These are phyloP conservation scores for Paratinospora sagittata DNA, from an alignment of 164 flowering plant species.

Conservation along the genomic window DNA sequence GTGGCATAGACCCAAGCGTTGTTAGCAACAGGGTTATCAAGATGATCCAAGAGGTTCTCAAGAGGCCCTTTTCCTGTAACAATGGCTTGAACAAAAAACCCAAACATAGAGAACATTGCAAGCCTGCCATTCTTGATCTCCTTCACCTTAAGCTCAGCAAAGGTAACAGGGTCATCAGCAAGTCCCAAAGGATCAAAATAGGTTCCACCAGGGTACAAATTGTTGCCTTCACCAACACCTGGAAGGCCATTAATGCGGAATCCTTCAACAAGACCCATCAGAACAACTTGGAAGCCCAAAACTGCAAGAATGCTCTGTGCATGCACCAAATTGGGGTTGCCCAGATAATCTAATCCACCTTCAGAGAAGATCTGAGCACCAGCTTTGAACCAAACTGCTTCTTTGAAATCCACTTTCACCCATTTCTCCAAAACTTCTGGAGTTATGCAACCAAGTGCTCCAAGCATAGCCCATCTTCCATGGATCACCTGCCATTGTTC, in stretches of 20 bases:
- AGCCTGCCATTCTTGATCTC: constrained; percentile 75
- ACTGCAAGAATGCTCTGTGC: constrained; percentile 78
- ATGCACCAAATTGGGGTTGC: constrained; percentile 73
- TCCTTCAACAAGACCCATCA: constrained; percentile 72
- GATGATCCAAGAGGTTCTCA: constrained; percentile 67
- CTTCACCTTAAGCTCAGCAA: constrained; percentile 76
- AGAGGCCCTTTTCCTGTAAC: constrained; percentile 73
- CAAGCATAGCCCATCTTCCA: constrained; percentile 78
- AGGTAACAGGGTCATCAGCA: constrained; percentile 63
- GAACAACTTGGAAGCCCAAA: constrained; percentile 56
- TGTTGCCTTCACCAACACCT: constrained; percentile 67
- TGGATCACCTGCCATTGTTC: constrained; percentile 50
- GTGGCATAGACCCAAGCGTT: constrained; percentile 83
- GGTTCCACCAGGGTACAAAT: constrained; percentile 74
- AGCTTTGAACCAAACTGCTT: constrained; percentile 79
- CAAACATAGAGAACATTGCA: constrained; percentile 85
- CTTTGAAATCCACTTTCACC: constrained; percentile 63
- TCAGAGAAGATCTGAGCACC: constrained; percentile 69
- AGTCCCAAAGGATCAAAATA: constrained; percentile 74
- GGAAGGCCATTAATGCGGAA: constrained; percentile 62
- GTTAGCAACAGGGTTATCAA: constrained; percentile 70
- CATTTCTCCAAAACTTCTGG: constrained; percentile 68
- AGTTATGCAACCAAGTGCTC: constrained; percentile 70
- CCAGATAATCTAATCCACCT: constrained; percentile 75
- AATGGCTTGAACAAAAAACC: constrained; percentile 73